Evolutionary conservation across 768 basidiomycete genomes (phyloP).

Genomic region (Boletus huronensis): DNA sequence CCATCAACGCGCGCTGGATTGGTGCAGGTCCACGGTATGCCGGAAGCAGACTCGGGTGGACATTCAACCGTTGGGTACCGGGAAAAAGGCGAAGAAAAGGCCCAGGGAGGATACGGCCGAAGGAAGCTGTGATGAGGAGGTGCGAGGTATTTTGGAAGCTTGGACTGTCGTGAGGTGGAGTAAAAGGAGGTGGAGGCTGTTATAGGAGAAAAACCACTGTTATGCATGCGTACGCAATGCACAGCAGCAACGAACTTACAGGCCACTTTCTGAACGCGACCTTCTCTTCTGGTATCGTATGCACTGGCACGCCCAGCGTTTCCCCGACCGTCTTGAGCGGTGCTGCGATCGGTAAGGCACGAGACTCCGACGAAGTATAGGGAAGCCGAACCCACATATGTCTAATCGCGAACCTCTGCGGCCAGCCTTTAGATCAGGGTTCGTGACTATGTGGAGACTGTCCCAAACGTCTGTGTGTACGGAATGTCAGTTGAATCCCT

Average conservation of each 20-base stretch:
- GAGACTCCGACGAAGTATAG: neutral
- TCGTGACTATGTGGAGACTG: slow-evolving; percentile 62
- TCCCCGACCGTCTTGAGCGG: slow-evolving; percentile 63
- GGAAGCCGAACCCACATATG: slow-evolving; percentile 40
- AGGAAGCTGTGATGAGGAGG: slow-evolving; percentile 83
- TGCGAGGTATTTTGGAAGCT: slow-evolving; percentile 38
- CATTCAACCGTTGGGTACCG: slow-evolving; percentile 62
- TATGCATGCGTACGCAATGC: neutral
- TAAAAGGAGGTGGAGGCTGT: slow-evolving; percentile 43
- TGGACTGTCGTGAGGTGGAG: neutral
- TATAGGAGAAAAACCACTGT: slow-evolving; percentile 21
- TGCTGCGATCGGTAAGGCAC: slow-evolving; percentile 41
- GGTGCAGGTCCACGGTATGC: slow-evolving; percentile 88
- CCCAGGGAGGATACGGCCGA: slow-evolving; percentile 78
- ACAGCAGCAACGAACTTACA: slow-evolving; percentile 36
- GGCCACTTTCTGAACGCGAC: slow-evolving; percentile 62
- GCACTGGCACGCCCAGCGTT: slow-evolving; percentile 49
- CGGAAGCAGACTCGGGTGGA: slow-evolving; percentile 88
- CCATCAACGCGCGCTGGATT: slow-evolving; percentile 77
- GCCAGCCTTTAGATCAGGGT: slow-evolving; percentile 62
- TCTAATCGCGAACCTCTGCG: slow-evolving; percentile 56
- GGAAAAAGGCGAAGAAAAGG: slow-evolving; percentile 61
- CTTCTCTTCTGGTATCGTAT: slow-evolving; percentile 58
- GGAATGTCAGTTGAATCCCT: slow-evolving; percentile 7
- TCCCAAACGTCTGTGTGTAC: slow-evolving; percentile 71